Percentiles rank a stretch among this genome's conserved stretches.
Evolutionary conservation across 768 basidiomycete genomes (phyloP).

Genomic region (Trametopsis cervina): DNA sequence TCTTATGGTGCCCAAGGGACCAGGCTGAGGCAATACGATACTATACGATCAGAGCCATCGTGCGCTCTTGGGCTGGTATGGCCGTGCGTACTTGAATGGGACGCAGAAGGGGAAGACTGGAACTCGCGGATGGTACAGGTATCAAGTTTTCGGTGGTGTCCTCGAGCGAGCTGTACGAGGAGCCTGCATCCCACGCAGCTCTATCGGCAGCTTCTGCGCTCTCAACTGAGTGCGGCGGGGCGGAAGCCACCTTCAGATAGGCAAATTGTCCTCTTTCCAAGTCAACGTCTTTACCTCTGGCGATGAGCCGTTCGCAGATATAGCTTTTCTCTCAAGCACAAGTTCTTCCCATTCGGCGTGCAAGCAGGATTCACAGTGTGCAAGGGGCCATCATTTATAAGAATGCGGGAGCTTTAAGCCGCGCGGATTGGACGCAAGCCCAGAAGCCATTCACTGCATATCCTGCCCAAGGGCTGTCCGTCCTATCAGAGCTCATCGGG

Average conservation of each 20-base stretch:
- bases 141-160: conserved; percentile 1
- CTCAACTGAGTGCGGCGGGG: conserved; percentile 5
- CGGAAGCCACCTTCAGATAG: conserved; percentile 10
- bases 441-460: too few relatives aligned
- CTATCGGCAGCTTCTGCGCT: conserved; percentile 2
- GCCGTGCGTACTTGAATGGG: too few relatives aligned
- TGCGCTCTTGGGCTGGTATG: not conserved
- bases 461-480: too few relatives aligned
- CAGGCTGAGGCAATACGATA: not conserved
- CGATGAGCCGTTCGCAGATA: not conserved
- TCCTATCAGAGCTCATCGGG: not conserved
- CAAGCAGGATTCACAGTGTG: not conserved
- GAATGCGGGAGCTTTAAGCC: not conserved
- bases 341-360: not conserved
- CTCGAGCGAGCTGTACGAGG: conserved; percentile 8
- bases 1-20: not conserved
- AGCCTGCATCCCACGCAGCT: not conserved
- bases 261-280: not conserved
- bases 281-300: not conserved
- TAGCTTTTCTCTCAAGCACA: not conserved
- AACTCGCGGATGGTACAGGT: too few relatives aligned
- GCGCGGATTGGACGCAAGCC: too few relatives aligned
- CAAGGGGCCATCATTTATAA: not conserved
- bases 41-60: not conserved
- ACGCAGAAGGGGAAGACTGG: too few relatives aligned